These are phyloP conservation scores for Tolypocladium inflatum DNA, from an alignment of 2,329 filamentous ascomycete genomes.

Conservation along the genomic window DNA sequence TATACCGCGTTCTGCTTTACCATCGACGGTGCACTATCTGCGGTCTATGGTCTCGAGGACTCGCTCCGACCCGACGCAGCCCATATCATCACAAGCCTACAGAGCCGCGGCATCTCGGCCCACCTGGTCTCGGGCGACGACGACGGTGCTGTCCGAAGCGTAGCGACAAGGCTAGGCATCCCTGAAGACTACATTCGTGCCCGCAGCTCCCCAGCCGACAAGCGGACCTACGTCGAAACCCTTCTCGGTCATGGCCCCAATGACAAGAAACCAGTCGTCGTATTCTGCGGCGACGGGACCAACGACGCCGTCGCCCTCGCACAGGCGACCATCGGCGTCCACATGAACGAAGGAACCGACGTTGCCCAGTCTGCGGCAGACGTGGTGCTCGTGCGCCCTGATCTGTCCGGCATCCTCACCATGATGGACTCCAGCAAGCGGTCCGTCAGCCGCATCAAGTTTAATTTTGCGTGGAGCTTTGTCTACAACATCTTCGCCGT, in stretches of 20 bases:
- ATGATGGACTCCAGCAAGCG: slow-evolving; percentile 44
- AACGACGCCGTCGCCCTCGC: slow-evolving; percentile 69
- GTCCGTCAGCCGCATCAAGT: slow-evolving; percentile 39
- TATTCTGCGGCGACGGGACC: slow-evolving; percentile 48
- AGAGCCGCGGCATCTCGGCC: slow-evolving; percentile 27
- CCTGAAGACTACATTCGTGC: slow-evolving; percentile 25
- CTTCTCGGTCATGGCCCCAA: slow-evolving; percentile 16
- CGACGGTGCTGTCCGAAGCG: slow-evolving; percentile 32
- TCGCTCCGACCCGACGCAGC: slow-evolving; percentile 32
- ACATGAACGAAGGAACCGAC: slow-evolving; percentile 53
- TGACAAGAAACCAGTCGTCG: not conserved
- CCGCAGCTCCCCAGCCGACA: slow-evolving; percentile 34
- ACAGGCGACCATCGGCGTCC: slow-evolving; percentile 61
- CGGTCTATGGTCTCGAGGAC: slow-evolving; percentile 38
- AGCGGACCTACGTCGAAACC: slow-evolving; percentile 31
- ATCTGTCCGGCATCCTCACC: slow-evolving; percentile 44
- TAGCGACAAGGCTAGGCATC: slow-evolving; percentile 32
- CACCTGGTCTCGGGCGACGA: slow-evolving; percentile 46
- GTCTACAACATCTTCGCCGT: slow-evolving; percentile 64
- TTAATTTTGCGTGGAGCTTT: slow-evolving; percentile 64
- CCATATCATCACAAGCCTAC: slow-evolving; percentile 23
- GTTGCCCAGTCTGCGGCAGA: slow-evolving; percentile 60
- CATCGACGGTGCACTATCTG: slow-evolving; percentile 22
- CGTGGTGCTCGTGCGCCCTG: slow-evolving; percentile 53
- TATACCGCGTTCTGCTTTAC: slow-evolving; percentile 39